Conservation (phyloP, 2,329 filamentous ascomycete genomes). For the Ampelomyces quisqualis region DNA sequence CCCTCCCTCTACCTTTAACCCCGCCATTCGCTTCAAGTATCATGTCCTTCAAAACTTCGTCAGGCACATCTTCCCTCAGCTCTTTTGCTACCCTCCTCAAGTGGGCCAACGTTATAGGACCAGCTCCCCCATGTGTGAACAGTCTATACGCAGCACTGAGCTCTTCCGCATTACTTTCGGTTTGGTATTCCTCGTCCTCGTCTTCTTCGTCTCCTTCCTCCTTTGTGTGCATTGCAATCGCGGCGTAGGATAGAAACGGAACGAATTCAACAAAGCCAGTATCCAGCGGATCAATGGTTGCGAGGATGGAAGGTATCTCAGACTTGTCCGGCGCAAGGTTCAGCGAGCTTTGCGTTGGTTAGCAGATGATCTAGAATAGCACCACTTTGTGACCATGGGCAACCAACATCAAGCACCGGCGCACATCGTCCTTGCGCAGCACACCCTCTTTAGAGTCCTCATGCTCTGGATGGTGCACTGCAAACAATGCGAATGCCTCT, state of each 20-base stretch:
- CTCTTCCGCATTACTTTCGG: constrained; percentile 57
- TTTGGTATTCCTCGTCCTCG: constrained; percentile 35
- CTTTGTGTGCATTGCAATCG: constrained; percentile 70
- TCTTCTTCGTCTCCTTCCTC: constrained; percentile 46
- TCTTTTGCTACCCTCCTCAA: constrained; percentile 75
- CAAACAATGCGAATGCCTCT: constrained; percentile 85
- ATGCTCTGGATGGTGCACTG: constrained; percentile 52
- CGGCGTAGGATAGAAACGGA: constrained; percentile 83
- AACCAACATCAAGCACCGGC: constrained; percentile 54
- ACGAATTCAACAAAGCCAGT: constrained; percentile 77
- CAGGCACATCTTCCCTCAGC: constrained; percentile 79
- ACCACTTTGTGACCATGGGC: neutral
- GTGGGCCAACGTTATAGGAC: constrained; percentile 77
- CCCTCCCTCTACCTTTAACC: constrained; percentile 57
- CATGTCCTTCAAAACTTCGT: constrained; percentile 88
- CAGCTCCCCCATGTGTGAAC: constrained; percentile 63
- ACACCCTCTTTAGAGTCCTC: constrained; percentile 64
- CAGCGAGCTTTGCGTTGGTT: constrained; percentile 63
- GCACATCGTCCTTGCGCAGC: constrained; percentile 48
- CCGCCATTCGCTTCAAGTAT: constrained; percentile 90
- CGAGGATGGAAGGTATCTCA: constrained; percentile 75
- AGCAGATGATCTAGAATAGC: constrained; percentile 2
- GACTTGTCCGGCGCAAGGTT: constrained; percentile 65
- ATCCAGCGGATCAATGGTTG: constrained; percentile 78
- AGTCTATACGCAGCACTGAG: constrained; percentile 79